Conservation (phyloP, 2,329 filamentous ascomycete genomes). For the Pyrenochaeta sp. region DNA sequence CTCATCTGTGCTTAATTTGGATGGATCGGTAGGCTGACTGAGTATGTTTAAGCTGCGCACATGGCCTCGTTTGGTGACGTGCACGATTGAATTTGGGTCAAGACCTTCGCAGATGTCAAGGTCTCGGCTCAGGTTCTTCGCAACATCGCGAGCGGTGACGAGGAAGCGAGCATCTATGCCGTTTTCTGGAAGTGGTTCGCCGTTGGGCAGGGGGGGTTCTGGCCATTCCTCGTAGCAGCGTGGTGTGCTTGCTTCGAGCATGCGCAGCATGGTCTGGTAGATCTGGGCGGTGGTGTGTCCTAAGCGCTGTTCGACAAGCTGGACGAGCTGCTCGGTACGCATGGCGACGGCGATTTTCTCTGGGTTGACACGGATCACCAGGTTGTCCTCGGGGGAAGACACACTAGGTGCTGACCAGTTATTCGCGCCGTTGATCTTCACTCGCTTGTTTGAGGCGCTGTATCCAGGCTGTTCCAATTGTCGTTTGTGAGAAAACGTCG, state of each 20-base stretch:
- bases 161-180: slow-evolving; percentile 41
- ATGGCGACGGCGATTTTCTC: slow-evolving; percentile 84
- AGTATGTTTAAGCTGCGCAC: slow-evolving; percentile 31
- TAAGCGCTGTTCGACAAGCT: slow-evolving; percentile 74
- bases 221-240: slow-evolving; percentile 69
- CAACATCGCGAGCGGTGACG: slow-evolving; percentile 53
- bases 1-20: slow-evolving; percentile 31
- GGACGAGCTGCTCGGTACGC: slow-evolving; percentile 78
- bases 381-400: slow-evolving; percentile 64
- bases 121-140: slow-evolving; percentile 50
- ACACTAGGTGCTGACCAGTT: slow-evolving; percentile 12
- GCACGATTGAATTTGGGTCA: slow-evolving; percentile 38
- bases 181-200: slow-evolving; percentile 43
- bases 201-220: slow-evolving; percentile 29
- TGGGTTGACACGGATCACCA: slow-evolving; percentile 82
- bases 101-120: slow-evolving; percentile 52
- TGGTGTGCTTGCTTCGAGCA: slow-evolving; percentile 73
- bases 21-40: slow-evolving; percentile 36
- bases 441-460: slow-evolving; percentile 38
- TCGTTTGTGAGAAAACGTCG: slow-evolving; percentile 34
- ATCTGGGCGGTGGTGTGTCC: slow-evolving; percentile 79
- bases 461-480: slow-evolving; percentile 22
- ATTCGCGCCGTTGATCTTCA: slow-evolving; percentile 39
- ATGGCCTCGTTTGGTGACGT: slow-evolving; percentile 32
- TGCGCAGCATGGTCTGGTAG: slow-evolving; percentile 76